Evolutionary conservation across 306 rosid genomes (phyloP).

Genomic region (Myrica gale): DNA sequence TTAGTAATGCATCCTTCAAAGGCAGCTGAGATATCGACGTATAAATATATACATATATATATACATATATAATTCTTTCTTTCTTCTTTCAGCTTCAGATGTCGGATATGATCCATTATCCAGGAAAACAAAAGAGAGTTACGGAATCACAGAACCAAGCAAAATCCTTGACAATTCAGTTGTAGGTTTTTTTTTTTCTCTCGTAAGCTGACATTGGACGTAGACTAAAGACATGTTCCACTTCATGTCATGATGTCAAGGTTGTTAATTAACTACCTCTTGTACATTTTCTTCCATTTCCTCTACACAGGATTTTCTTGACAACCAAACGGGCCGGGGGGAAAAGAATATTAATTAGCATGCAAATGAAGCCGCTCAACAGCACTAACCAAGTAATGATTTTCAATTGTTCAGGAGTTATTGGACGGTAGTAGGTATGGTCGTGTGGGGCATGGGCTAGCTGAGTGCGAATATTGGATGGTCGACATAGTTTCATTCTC

Average conservation of each 20-base stretch:
- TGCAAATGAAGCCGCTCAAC: constrained; percentile 48
- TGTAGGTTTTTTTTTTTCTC: too few species aligned
- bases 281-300: not conserved
- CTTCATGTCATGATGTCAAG: not conserved
- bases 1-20: too few species aligned
- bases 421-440: constrained; percentile 49
- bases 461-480: constrained; percentile 15
- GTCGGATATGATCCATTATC: too few species aligned
- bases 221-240: not conserved
- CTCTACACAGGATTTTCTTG: not conserved
- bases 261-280: not conserved
- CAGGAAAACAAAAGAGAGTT: too few species aligned
- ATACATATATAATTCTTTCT: too few species aligned
- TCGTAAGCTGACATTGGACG: not conserved
- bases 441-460: constrained; percentile 42
- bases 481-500: constrained; percentile 23
- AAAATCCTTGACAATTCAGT: too few species aligned
- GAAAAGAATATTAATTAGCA: constrained; percentile 11
- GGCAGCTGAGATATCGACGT: too few species aligned
- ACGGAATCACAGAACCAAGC: too few species aligned
- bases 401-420: constrained; percentile 19
- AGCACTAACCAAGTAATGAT: constrained; percentile 24
- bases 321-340: constrained; percentile 25
- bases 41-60: too few species aligned
- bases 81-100: too few species aligned